Base-by-base conservation (phyloP, 2,329 filamentous ascomycete species). In the Penicillium olsonii region DNA sequence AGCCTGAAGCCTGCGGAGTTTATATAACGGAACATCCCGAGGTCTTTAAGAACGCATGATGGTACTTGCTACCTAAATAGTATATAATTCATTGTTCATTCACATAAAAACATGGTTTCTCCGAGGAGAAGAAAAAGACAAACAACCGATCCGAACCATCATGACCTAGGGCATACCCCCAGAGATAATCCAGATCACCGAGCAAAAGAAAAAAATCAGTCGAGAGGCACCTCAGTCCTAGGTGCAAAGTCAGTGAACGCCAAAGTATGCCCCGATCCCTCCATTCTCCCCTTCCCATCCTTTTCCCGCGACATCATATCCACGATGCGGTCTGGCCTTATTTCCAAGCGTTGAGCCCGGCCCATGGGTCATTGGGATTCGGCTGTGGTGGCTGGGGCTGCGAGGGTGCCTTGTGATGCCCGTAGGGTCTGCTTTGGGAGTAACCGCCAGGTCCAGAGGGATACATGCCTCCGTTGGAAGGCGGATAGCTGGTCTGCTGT, bases 301-400 rank as follows among this genome's bases (percentile, higher is more conserved):
- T 50, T 46, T 42, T 8, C 27, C 17, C 40, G 27, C 14, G 39
- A 35, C 9, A 18, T 18, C 33, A 19, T 10, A 35, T 17, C 14
- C n/a, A 2, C 10, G 15, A 12, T 37, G 8, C n/a, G 31, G 24
- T 11, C 14, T 41, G 5, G 26, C 40, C 48, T 66, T 55, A 87
- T 67, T 86, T 87, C 85, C 85, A 88, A 38, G 80, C 81, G 71
- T 80, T 86, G 58, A 90, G 68, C 4, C 85, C 86, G 14, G 85
- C 84, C 85, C 85, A 90, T 7, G 85, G 86, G 75, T 90, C 84
- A 53, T 63, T 61, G 11, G 61, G 62, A 26, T 67, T 60, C 42
- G 67, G 66, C 42, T 65, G 45, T 8, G 56, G 37, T 45, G 48
- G 34, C 51, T 70, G 67, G 2, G 65, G 59, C 56, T 73, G 70